A percentile compares a stretch with the other conserved stretches of the same genome.
phyloP scores from a whole-genome alignment of 768 basidiomycete species.

The Chiua virens region DNA sequence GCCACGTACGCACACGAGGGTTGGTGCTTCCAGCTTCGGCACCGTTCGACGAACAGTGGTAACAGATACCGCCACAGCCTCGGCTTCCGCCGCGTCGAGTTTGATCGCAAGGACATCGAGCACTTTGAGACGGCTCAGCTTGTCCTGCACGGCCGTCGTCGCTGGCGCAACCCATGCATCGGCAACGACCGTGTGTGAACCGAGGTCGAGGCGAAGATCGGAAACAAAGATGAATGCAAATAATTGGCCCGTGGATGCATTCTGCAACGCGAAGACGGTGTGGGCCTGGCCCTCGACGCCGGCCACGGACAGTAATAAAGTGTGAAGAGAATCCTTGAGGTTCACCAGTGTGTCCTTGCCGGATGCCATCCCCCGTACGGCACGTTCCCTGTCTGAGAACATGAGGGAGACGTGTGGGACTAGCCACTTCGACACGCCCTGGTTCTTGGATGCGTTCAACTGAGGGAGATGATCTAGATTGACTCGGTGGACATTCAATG shows the following conservation, averaged over 20 bases:
- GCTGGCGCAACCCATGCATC: no score
- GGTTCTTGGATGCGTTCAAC: conserved; percentile 21
- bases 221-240: conserved; percentile 49
- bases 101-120: conserved; percentile 10
- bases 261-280: conserved; percentile 21
- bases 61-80: conserved; percentile 53
- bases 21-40: conserved; percentile 51
- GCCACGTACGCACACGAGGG: conserved; percentile 47
- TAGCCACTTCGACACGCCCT: no score
- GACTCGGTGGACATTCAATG: conserved; percentile 42
- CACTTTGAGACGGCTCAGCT: conserved; percentile 10
- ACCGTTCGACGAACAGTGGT: conserved; percentile 51
- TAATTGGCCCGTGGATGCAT: conserved; percentile 9
- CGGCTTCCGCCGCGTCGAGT: conserved; percentile 16
- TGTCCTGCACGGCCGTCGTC: conserved; percentile 7
- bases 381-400: conserved; percentile 35
- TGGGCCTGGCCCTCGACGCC: conserved; percentile 22
- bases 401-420: conserved; percentile 31
- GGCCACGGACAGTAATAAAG: conserved; percentile 24
- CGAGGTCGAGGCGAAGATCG: conserved; percentile 46
- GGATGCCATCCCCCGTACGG: neutral
- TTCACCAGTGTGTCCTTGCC: conserved; percentile 26
- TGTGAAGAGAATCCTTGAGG: conserved; percentile 35
- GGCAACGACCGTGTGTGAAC: conserved; percentile 49
- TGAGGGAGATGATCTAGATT: conserved; percentile 36